Conservation (phyloP, 2,329 filamentous ascomycete species). For the Beauveria australis region DNA sequence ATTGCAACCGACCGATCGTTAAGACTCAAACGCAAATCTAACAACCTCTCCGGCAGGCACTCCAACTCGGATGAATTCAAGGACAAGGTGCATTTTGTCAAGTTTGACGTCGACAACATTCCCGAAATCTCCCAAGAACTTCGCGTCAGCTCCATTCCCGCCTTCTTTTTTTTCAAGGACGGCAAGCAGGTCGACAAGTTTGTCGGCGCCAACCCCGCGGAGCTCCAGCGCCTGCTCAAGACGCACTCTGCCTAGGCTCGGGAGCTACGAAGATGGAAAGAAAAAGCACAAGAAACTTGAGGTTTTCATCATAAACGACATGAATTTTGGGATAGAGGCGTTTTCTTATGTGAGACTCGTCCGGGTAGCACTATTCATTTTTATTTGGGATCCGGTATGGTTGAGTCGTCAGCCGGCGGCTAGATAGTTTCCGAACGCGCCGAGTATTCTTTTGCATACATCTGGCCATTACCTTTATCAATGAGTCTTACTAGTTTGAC, state of each 20-base stretch:
- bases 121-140: conserved; percentile 68
- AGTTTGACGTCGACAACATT: conserved; percentile 84
- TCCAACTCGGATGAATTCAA: conserved; percentile 35
- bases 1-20: background rate
- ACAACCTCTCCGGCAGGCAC: conserved; percentile 13
- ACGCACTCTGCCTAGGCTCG: conserved; percentile 14
- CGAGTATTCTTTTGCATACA: too few relatives aligned
- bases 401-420: too few relatives aligned
- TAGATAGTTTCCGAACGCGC: too few relatives aligned
- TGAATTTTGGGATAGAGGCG: background rate
- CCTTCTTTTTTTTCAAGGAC: conserved; percentile 77
- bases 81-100: conserved; percentile 65
- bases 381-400: too few relatives aligned
- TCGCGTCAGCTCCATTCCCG: conserved; percentile 84
- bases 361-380: too few relatives aligned
- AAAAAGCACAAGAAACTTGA: background rate
- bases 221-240: conserved; percentile 43
- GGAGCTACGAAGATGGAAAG: background rate
- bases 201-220: conserved; percentile 70
- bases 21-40: background rate
- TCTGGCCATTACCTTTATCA: too few relatives aligned
- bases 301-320: background rate
- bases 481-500: too few relatives aligned
- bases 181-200: conserved; percentile 66
- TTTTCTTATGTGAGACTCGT: background rate